Evolutionary conservation across 352 stramenopile species (phyloP).

Genomic region (Phytophthora hybrid): DNA sequence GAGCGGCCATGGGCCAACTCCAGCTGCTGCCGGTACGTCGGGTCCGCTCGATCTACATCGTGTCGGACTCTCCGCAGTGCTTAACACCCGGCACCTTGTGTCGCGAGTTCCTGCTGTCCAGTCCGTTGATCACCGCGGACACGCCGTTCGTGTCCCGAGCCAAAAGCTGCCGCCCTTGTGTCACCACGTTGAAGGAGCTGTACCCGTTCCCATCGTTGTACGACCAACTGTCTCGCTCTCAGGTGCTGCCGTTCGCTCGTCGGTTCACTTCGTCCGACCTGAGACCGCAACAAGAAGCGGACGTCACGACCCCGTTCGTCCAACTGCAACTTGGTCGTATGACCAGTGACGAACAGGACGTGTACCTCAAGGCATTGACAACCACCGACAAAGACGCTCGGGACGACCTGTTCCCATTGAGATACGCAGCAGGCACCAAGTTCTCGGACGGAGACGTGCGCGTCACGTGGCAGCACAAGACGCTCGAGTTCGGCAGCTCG

Average conservation of each 20-base stretch:
- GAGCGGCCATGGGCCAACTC: constrained; percentile 81
- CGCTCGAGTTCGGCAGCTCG: constrained; percentile 71
- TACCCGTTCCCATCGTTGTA: constrained; percentile 90
- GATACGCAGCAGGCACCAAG: constrained; percentile 78
- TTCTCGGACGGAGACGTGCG: constrained; percentile 75
- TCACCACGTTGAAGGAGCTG: constrained; percentile 74
- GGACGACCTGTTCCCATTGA: constrained; percentile 79
- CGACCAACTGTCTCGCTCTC: constrained; percentile 53
- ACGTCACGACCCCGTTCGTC: constrained; percentile 35
- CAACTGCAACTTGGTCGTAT: constrained; percentile 42
- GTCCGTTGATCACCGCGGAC: constrained; percentile 54
- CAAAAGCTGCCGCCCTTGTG: constrained; percentile 56
- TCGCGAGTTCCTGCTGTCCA: constrained; percentile 88
- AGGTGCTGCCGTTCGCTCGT: constrained; percentile 60
- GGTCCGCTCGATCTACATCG: constrained; percentile 83
- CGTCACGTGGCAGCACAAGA: constrained; percentile 67
- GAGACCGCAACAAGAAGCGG: constrained; percentile 3
- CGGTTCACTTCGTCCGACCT: background rate
- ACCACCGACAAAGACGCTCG: constrained; percentile 50
- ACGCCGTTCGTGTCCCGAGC: constrained; percentile 76
- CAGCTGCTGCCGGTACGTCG: constrained; percentile 61
- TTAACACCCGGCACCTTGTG: constrained; percentile 89
- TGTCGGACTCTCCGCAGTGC: constrained; percentile 82
- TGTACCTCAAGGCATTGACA: constrained; percentile 49
- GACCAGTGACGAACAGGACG: constrained; percentile 35